Percentiles rank a stretch among this genome's conserved stretches.
phyloP scores from a whole-genome alignment of 1,284 basidiomycete genomes.

The Papiliotrema terrestris region DNA sequence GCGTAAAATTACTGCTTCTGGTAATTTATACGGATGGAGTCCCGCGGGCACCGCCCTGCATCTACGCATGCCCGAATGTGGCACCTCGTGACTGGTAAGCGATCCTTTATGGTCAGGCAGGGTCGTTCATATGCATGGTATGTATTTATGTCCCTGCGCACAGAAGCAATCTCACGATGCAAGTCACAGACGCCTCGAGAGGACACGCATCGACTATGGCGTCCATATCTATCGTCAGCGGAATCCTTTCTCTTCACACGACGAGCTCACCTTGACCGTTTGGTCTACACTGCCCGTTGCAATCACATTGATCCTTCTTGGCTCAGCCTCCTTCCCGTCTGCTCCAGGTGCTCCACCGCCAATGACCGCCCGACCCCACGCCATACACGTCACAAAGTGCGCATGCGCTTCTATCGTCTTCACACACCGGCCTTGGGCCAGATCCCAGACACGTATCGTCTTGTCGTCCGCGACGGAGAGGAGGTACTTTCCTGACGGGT shows the following conservation, averaged over 20 bases:
- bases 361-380: conserved; percentile 67
- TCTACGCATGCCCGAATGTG: too few relatives aligned
- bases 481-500: conserved; percentile 79
- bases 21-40: too few relatives aligned
- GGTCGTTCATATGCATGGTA: too few relatives aligned
- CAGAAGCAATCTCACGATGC: too few relatives aligned
- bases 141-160: too few relatives aligned
- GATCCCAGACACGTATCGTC: conserved; percentile 83
- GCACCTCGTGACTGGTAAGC: too few relatives aligned
- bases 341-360: conserved; percentile 50
- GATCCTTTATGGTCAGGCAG: too few relatives aligned
- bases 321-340: conserved; percentile 44
- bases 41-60: too few relatives aligned
- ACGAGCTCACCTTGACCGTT: conserved; percentile 50
- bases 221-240: conserved; percentile 13
- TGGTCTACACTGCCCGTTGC: conserved; percentile 79
- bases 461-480: conserved; percentile 88
- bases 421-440: conserved; percentile 69
- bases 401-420: conserved; percentile 81
- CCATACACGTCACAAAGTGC: conserved; percentile 77
- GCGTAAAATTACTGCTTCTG: too few relatives aligned
- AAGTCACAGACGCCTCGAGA: too few relatives aligned
- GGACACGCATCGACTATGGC: neutral
- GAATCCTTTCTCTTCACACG: neutral
- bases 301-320: conserved; percentile 69